Base-by-base conservation (phyloP, 305 asterid genomes). In the Rubia peregrina region DNA sequence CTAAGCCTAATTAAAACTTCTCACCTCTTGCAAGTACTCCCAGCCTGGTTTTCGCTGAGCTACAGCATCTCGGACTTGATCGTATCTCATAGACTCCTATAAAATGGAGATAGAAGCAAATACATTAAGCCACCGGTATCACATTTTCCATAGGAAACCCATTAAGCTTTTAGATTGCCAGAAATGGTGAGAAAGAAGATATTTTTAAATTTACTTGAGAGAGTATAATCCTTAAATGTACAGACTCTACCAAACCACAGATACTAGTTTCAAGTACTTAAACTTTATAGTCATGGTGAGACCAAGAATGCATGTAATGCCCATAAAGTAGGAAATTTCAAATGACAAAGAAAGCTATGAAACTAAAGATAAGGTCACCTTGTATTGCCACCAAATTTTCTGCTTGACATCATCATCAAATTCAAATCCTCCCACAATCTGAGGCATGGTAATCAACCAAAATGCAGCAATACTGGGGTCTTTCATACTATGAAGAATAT, bases 391-490 rank as follows among this genome's bases (percentile, higher is more conserved):
- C 97, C 98, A 93, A 71, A 93, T 89, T 80, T 87, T 91, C 88
- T 87, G 89, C 89, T 91, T 94, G 80, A 91, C 88, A 38, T 91
- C 96, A 41, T 91, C 97, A 67, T 94, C 97, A 76, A 80, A 94
- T 57, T 91, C 88, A 78, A 91, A 71, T 71, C 96, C 97, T 73
- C 96, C 99, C 77, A 87, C 80, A 74, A 94, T 83, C 86, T 94
- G 96, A 76, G 99, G 99, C 63, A 94, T 75, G 61, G 96, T 89
- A 76, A 94, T 84, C 87, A 94, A 75, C 99, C 99, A 94, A 85
- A 94, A 94, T 69, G 95, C 96, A 72, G 95, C 99, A 70, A 94
- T 91, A 85, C 98, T 88, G 43, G 99, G 98, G 80, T 94, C 96
- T 82, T 89, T 94, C 96, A 94, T 91, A 75, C 96, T 89, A 71